These are phyloP conservation scores for Eutrema salsugineum DNA, from an alignment of 441 rosid genomes.

Conservation along the genomic window DNA sequence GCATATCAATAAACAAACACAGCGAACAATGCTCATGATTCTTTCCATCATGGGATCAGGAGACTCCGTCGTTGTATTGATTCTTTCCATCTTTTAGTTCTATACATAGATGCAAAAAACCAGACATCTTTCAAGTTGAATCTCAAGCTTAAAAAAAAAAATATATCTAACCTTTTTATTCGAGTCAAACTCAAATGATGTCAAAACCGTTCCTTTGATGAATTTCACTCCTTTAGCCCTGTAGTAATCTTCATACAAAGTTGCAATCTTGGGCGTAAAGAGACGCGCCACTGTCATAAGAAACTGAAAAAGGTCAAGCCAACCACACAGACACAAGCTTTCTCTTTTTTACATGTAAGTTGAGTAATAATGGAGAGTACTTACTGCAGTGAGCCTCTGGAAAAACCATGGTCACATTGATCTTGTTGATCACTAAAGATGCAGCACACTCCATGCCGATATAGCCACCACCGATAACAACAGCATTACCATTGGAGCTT, in stretches of 20 bases:
- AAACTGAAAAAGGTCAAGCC: constrained; percentile 6
- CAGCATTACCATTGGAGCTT: constrained; percentile 74
- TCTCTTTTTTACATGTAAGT: neutral
- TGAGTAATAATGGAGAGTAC: constrained; percentile 18
- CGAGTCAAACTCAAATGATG: constrained; percentile 78
- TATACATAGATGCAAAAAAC: neutral
- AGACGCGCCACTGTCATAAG: constrained; percentile 78
- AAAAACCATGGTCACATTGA: constrained; percentile 93
- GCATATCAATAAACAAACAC: constrained; percentile 5
- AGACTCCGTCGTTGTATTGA: neutral
- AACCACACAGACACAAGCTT: neutral
- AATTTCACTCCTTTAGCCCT: constrained; percentile 83
- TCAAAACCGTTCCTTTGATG: constrained; percentile 81
- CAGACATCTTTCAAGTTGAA: neutral
- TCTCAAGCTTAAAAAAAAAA: neutral
- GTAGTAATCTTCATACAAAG: constrained; percentile 78
- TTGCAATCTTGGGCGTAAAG: constrained; percentile 86
- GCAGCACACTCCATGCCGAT: constrained; percentile 99
- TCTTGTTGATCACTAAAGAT: constrained; percentile 85
- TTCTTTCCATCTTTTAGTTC: neutral
- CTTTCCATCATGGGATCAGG: neutral
- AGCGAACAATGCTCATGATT: neutral
- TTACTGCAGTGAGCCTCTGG: constrained; percentile 96
- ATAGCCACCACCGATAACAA: constrained; percentile 96
- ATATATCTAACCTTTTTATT: constrained; percentile 49